Evolutionary conservation across 2,329 filamentous ascomycete species (phyloP).

Genomic region (Paecilomyces dactylethromorphus): DNA sequence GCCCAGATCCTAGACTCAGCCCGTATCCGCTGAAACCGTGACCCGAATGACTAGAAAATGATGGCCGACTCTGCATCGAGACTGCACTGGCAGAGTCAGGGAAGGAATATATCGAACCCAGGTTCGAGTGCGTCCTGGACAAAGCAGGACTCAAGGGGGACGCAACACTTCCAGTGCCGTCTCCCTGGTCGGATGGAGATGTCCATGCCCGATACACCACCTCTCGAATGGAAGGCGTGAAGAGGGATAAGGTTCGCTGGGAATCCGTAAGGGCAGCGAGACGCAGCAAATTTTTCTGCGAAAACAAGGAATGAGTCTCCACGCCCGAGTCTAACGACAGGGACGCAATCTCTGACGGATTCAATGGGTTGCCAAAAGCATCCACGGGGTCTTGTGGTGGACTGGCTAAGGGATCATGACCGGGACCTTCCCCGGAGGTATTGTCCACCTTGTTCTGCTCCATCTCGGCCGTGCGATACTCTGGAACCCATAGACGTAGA

Average conservation of each 20-base stretch:
- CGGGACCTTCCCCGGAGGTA: constrained; percentile 50
- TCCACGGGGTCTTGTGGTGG: constrained; percentile 79
- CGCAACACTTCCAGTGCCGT: constrained; percentile 39
- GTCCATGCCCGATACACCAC: constrained; percentile 92
- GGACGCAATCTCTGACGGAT: constrained; percentile 67
- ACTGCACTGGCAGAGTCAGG: constrained; percentile 64
- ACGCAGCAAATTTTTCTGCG: constrained; percentile 84
- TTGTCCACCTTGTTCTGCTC: constrained; percentile 49
- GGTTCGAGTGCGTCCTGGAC: constrained; percentile 58
- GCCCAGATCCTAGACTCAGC: constrained; percentile 32
- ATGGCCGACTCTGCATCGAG: constrained; percentile 55
- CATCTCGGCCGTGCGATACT: constrained; percentile 65
- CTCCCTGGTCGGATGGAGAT: constrained; percentile 64
- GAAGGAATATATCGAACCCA: constrained; percentile 64
- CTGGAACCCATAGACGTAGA: constrained; percentile 80
- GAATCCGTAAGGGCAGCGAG: constrained; percentile 79
- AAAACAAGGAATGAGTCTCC: constrained; percentile 85
- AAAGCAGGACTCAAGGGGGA: constrained; percentile 45
- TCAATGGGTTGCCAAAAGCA: constrained; percentile 67
- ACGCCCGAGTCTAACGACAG: constrained; percentile 71
- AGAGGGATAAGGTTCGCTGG: constrained; percentile 82
- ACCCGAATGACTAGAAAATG: constrained; percentile 22
- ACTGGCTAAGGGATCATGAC: constrained; percentile 73
- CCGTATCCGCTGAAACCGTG: constrained; percentile 34
- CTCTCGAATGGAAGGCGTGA: constrained; percentile 84